A percentile compares a stretch with the other conserved stretches of the same genome.
These are phyloP conservation scores for Aspergillus niger DNA, from an alignment of 2,329 filamentous ascomycete species.

Conservation along the genomic window DNA sequence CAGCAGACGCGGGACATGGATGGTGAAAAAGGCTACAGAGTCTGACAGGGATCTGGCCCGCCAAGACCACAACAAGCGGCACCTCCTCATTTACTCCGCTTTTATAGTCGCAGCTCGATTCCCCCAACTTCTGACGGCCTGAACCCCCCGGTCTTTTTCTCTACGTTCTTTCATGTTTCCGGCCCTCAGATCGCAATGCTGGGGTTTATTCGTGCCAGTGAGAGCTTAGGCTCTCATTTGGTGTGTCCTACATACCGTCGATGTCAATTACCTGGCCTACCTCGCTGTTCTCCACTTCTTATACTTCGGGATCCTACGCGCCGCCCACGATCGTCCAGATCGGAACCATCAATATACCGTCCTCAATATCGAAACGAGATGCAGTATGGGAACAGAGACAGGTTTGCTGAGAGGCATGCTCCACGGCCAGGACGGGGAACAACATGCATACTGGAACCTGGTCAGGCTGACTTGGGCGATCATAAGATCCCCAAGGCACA, in stretches of 20 bases:
- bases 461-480: background rate
- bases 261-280: slow-evolving; percentile 17
- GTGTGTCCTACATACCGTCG: slow-evolving; percentile 27
- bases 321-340: background rate
- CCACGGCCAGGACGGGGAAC: background rate
- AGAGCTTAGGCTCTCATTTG: slow-evolving; percentile 33
- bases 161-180: background rate
- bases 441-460: slow-evolving; percentile 6
- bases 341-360: background rate
- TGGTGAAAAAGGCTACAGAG: slow-evolving; percentile 6
- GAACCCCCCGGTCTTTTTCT: background rate
- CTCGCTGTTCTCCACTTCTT: slow-evolving; percentile 10
- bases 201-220: slow-evolving; percentile 25
- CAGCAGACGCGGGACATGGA: background rate
- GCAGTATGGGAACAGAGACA: background rate
- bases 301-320: slow-evolving; percentile 8
- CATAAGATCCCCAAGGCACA: background rate
- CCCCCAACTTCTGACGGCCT: background rate
- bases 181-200: slow-evolving; percentile 21
- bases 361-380: background rate
- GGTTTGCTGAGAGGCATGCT: background rate
- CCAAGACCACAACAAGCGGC: slow-evolving; percentile 11
- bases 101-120: slow-evolving; percentile 4
- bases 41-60: slow-evolving; percentile 8
- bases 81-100: slow-evolving; percentile 7